Evolutionary conservation across 2,329 filamentous ascomycete genomes (phyloP).

Genomic region (Mycosphaerella sp.): DNA sequence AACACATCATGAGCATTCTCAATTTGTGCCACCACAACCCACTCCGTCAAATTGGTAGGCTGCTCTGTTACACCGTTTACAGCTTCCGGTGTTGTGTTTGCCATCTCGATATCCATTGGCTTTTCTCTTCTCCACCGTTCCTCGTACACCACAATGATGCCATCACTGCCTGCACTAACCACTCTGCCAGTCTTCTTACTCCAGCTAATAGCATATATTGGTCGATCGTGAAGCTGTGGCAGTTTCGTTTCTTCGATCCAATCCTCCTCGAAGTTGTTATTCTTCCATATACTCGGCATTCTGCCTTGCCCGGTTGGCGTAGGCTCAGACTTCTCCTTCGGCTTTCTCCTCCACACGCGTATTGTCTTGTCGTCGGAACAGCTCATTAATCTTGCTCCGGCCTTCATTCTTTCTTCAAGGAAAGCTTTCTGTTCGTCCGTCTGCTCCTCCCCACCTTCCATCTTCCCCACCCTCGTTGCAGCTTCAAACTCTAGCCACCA

Average conservation of each 20-base stretch:
- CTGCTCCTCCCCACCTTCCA: slow-evolving; percentile 5
- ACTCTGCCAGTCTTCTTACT: slow-evolving; percentile 69
- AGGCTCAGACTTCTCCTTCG: slow-evolving; percentile 46
- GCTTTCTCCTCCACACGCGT: slow-evolving; percentile 67
- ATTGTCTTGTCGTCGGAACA: slow-evolving; percentile 79
- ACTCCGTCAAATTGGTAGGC: slow-evolving; percentile 46
- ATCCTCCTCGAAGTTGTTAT: slow-evolving; percentile 64
- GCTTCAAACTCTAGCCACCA: slow-evolving; percentile 73
- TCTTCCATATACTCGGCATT: slow-evolving; percentile 86
- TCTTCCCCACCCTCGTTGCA: slow-evolving; percentile 32
- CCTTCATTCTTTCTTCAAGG: slow-evolving; percentile 36
- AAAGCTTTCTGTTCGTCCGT: slow-evolving; percentile 34
- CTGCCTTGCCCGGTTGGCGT: slow-evolving; percentile 47
- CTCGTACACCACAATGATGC: slow-evolving; percentile 69
- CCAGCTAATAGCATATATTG: slow-evolving; percentile 82
- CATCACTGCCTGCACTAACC: slow-evolving; percentile 86
- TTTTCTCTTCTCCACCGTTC: slow-evolving; percentile 47
- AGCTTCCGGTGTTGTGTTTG: slow-evolving; percentile 18
- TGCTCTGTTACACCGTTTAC: slow-evolving; percentile 8
- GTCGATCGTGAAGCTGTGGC: slow-evolving; percentile 67
- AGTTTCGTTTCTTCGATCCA: slow-evolving; percentile 76
- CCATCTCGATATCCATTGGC: slow-evolving; percentile 26
- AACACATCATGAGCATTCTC: slow-evolving; percentile 81
- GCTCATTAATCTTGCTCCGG: slow-evolving; percentile 62
- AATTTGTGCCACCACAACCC: slow-evolving; percentile 64